A percentile compares a stretch with the other conserved stretches of the same genome.
Conservation (phyloP, 176 grass and related monocot species). For the Paspalum vaginatum region DNA sequence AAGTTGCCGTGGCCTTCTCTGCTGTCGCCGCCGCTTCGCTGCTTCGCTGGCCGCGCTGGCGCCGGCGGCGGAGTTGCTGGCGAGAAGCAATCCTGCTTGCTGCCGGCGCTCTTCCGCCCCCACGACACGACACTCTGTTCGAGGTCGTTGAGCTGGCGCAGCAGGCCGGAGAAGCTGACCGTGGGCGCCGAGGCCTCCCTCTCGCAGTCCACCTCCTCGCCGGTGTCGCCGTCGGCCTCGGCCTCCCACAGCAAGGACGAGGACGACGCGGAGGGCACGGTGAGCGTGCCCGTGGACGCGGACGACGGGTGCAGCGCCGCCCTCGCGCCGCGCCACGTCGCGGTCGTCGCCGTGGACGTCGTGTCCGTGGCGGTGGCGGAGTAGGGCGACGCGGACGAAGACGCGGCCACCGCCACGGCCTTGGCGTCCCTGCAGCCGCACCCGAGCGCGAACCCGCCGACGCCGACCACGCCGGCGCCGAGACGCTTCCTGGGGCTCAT, state of each 20-base stretch:
- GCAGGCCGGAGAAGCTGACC: conserved; percentile 67
- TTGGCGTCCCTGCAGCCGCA: conserved; percentile 70
- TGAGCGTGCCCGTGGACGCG: conserved; percentile 51
- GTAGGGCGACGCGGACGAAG: conserved; percentile 38
- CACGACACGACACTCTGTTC: conserved; percentile 65
- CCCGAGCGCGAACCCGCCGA: conserved; percentile 41
- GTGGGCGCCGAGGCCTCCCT: conserved; percentile 27
- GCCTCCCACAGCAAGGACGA: conserved; percentile 58
- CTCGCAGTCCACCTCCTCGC: conserved; percentile 48
- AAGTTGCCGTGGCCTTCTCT: conserved; percentile 36
- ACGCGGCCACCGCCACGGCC: conserved; percentile 50
- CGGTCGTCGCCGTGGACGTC: conserved; percentile 48
- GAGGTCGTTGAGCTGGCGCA: conserved; percentile 68
- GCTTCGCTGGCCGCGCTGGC: background rate
- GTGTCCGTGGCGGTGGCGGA: conserved; percentile 36
- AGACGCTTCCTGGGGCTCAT: conserved; percentile 51
- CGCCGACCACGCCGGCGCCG: conserved; percentile 15
- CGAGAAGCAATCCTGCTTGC: background rate
- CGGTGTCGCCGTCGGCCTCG: conserved; percentile 4
- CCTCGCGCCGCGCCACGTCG: conserved; percentile 36
- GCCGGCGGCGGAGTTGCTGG: background rate
- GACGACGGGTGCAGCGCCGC: conserved; percentile 24
- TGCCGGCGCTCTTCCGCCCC: conserved; percentile 43
- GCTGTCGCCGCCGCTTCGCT: conserved; percentile 8
- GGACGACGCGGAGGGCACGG: conserved; percentile 58